Evolutionary conservation across 2,329 filamentous ascomycete species (phyloP).

Genomic region (Paecilomyces dactylethromorphus): DNA sequence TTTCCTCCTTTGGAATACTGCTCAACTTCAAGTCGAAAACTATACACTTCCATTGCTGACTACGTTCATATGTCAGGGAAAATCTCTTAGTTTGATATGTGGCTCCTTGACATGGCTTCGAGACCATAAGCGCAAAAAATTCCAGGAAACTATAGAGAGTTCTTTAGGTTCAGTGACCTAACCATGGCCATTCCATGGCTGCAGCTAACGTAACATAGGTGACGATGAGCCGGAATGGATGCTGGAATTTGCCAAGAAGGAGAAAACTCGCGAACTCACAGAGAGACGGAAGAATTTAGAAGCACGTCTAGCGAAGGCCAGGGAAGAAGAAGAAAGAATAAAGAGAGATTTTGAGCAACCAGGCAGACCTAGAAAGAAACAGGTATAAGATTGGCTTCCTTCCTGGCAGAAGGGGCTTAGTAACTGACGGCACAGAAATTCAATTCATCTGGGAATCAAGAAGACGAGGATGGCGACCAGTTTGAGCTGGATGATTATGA

Average conservation of each 20-base stretch:
- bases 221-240: conserved; percentile 81
- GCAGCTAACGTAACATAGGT: conserved; percentile 20
- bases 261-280: conserved; percentile 61
- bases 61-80: conserved; percentile 51
- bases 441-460: conserved; percentile 9
- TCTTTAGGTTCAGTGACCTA: conserved; percentile 32
- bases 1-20: background rate
- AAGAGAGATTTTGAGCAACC: conserved; percentile 46
- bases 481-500: conserved; percentile 73
- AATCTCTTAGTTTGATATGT: conserved; percentile 87
- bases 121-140: conserved; percentile 60
- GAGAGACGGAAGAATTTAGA: conserved; percentile 67
- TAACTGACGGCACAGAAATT: conserved; percentile 18
- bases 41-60: background rate
- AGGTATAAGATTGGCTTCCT: conserved; percentile 19
- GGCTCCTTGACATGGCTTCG: conserved; percentile 87
- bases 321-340: conserved; percentile 55
- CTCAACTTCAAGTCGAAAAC: background rate
- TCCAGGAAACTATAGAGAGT: conserved; percentile 49
- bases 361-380: conserved; percentile 42
- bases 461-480: conserved; percentile 52
- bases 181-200: background rate
- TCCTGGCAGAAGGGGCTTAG: background rate
- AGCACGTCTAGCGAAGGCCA: conserved; percentile 58
- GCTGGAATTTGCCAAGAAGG: conserved; percentile 64